A percentile compares a stretch with the other conserved stretches of the same genome.
phyloP scores from a whole-genome alignment of 2,329 filamentous ascomycete species.

The Pseudocercospora crystallina region DNA sequence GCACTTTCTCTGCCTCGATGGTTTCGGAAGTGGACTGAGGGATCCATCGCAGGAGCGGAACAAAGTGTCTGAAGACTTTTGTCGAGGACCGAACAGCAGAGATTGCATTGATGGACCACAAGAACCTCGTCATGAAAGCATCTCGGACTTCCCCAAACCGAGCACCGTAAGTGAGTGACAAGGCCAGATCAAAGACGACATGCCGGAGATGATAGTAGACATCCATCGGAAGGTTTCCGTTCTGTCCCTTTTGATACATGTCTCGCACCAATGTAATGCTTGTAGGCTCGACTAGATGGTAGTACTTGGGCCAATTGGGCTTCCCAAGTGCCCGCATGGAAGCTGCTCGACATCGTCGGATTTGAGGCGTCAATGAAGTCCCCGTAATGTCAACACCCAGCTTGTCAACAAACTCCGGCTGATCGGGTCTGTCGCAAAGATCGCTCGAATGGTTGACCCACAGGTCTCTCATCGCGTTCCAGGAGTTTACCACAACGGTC shows the following conservation, averaged over 20 bases:
- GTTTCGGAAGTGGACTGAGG: constrained; percentile 5
- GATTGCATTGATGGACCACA: constrained; percentile 7
- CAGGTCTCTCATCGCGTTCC: constrained; percentile 5
- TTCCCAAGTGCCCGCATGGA: constrained; percentile 8
- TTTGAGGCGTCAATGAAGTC: constrained; percentile 5
- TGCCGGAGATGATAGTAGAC: constrained; percentile 6
- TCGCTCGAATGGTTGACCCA: constrained; percentile 5
- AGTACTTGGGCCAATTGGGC: constrained; percentile 9
- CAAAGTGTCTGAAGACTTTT: constrained; percentile 3
- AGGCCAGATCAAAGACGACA: constrained; percentile 8
- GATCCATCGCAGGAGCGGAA: constrained; percentile 3
- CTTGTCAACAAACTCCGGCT: constrained; percentile 11
- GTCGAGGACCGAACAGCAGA: constrained; percentile 9
- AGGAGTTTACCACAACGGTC: constrained; percentile 7
- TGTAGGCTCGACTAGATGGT: constrained; percentile 8
- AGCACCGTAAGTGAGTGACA: constrained; percentile 7
- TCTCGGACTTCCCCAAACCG: constrained; percentile 5
- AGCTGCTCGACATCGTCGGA: constrained; percentile 7
- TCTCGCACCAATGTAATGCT: constrained; percentile 2
- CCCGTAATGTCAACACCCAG: constrained; percentile 11
- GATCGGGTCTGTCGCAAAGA: constrained; percentile 10
- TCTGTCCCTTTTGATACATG: constrained; percentile 1
- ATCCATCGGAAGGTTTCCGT: constrained; percentile 6
- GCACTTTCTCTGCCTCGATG: constrained; percentile 3
- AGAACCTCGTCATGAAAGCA: constrained; percentile 8